phyloP scores from a whole-genome alignment of 2,329 filamentous ascomycete genomes.

The Mycosphaerella arachidis region DNA sequence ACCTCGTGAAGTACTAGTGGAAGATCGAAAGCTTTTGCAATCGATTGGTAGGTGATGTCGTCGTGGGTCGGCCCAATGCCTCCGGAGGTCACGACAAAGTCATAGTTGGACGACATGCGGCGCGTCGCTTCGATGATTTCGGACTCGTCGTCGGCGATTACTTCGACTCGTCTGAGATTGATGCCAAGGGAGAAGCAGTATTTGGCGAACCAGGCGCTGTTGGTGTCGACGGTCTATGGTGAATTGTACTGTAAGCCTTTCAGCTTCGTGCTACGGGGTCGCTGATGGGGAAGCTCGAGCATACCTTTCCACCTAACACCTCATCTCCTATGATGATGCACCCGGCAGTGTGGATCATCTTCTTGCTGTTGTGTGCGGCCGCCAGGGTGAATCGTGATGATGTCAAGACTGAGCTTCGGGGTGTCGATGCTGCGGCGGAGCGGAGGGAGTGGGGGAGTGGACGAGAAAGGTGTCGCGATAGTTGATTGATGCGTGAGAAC shows the following conservation, averaged over 20 bases:
- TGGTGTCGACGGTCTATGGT: slow-evolving; percentile 59
- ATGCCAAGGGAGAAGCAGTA: slow-evolving; percentile 63
- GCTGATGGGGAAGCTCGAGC: slow-evolving; percentile 18
- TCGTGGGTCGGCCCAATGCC: slow-evolving; percentile 97
- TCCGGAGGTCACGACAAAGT: slow-evolving; percentile 91
- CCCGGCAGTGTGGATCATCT: slow-evolving; percentile 80
- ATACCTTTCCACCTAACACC: slow-evolving; percentile 87
- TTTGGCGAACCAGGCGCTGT: slow-evolving; percentile 61
- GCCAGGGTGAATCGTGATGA: slow-evolving; percentile 41
- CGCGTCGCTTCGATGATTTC: slow-evolving; percentile 85
- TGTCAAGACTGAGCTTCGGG: slow-evolving; percentile 37
- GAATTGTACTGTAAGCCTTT: not conserved
- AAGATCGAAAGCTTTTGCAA: slow-evolving; percentile 81
- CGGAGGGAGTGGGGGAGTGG: slow-evolving; percentile 57
- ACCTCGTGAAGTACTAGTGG: slow-evolving; percentile 71
- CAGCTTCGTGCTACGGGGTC: not conserved
- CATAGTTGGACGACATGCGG: slow-evolving; percentile 84
- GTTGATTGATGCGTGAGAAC: slow-evolving; percentile 70
- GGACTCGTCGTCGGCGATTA: slow-evolving; percentile 84
- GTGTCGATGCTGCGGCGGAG: slow-evolving; percentile 37
- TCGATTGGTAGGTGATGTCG: slow-evolving; percentile 93
- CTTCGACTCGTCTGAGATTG: slow-evolving; percentile 78
- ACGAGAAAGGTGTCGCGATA: slow-evolving; percentile 66
- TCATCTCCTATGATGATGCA: slow-evolving; percentile 97
- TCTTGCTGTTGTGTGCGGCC: slow-evolving; percentile 53